These are phyloP conservation scores for Ophiosphaerella korrae DNA, from an alignment of 2,329 filamentous ascomycete species.

Conservation along the genomic window DNA sequence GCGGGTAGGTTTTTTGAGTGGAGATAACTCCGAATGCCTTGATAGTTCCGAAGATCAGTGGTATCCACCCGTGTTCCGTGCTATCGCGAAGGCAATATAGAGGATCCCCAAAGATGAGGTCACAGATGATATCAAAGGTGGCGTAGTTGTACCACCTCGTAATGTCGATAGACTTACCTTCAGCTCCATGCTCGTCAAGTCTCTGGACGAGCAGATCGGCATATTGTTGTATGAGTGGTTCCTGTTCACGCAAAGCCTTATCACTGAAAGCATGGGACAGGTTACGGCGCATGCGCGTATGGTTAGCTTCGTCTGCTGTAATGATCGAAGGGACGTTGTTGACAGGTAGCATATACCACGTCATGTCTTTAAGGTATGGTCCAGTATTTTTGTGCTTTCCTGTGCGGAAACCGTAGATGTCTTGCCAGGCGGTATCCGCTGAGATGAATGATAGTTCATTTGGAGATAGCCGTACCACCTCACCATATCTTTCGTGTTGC, in stretches of 20 bases:
- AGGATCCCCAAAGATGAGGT: slow-evolving; percentile 39
- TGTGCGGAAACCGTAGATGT: slow-evolving; percentile 50
- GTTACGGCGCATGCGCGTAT: slow-evolving; percentile 45
- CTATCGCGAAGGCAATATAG: slow-evolving; percentile 38
- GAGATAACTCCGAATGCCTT: slow-evolving; percentile 17
- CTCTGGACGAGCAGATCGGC: slow-evolving; percentile 48
- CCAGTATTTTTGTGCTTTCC: slow-evolving; percentile 43
- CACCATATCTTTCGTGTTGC: slow-evolving; percentile 50
- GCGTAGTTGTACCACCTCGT: slow-evolving; percentile 37
- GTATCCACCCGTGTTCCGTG: slow-evolving; percentile 37
- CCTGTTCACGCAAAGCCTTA: slow-evolving; percentile 49
- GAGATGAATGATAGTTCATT: slow-evolving; percentile 52
- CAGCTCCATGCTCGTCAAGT: slow-evolving; percentile 28
- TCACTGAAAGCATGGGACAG: slow-evolving; percentile 51
- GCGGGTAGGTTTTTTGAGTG: slow-evolving; percentile 19
- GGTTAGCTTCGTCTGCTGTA: slow-evolving; percentile 31
- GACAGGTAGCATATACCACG: slow-evolving; percentile 40
- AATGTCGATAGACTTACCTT: slow-evolving; percentile 24
- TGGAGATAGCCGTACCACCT: slow-evolving; percentile 50
- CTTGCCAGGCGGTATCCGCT: slow-evolving; percentile 50
- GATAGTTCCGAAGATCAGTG: slow-evolving; percentile 17
- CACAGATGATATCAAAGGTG: slow-evolving; percentile 38
- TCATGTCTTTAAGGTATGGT: slow-evolving; percentile 45
- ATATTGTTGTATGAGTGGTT: slow-evolving; percentile 46
- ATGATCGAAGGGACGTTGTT: slow-evolving; percentile 39